These are phyloP conservation scores for Voacanga thouarsii DNA, from an alignment of 257 asterid species.

Conservation along the genomic window DNA sequence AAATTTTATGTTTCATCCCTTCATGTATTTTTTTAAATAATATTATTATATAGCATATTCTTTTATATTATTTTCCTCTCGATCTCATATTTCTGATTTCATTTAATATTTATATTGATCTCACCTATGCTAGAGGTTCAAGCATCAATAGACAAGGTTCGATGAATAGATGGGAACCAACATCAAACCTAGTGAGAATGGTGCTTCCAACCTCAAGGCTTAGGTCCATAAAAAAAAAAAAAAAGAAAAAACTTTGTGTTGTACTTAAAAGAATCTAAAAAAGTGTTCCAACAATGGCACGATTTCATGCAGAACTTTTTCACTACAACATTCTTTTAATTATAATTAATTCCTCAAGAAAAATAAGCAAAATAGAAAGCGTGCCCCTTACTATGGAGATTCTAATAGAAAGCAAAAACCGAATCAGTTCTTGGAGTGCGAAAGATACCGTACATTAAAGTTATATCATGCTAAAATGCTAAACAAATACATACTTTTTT, in stretches of 20 bases:
- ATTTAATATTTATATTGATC: too few relatives aligned
- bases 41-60: too few relatives aligned
- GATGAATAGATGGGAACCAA: too few relatives aligned
- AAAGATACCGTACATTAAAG: background rate
- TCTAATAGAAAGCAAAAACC: background rate
- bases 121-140: too few relatives aligned
- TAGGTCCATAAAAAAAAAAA: too few relatives aligned
- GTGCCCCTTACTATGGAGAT: slow-evolving; percentile 3
- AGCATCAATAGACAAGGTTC: too few relatives aligned
- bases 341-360: background rate
- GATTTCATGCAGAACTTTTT: slow-evolving; percentile 4
- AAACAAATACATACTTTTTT: background rate
- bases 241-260: too few relatives aligned
- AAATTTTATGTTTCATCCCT: too few relatives aligned
- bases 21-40: too few relatives aligned
- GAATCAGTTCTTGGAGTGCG: background rate
- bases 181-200: too few relatives aligned
- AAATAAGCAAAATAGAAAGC: background rate
- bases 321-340: background rate
- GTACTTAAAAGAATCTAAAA: background rate
- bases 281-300: background rate
- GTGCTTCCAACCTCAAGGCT: background rate
- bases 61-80: too few relatives aligned
- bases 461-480: background rate
- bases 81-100: too few relatives aligned